Evolutionary conservation across 768 basidiomycete genomes (phyloP), one percentile per base, ranked within the genome.

Genomic region (Termitomyces sp.): DNA sequence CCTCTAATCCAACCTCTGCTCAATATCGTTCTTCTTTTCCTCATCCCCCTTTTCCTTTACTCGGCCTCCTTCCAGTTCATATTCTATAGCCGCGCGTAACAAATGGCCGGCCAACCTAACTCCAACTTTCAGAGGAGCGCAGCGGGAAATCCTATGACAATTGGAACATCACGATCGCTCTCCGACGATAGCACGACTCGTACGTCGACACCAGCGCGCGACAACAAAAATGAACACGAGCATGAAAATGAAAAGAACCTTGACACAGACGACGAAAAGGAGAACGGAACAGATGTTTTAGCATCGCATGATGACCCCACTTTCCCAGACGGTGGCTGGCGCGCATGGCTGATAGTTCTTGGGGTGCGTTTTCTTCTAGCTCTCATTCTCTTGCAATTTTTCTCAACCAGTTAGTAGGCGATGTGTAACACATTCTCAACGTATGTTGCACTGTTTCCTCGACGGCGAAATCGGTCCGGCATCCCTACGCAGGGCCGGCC

Each of bases 391-490:
- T 32, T 30, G 35, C 41, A 16, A 18, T 16, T n/a, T 18, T 18
- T n/a, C 36, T 32, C 20, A 30, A 49, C 8, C 14, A 26, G n/a
- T 28, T 44, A n/a, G n/a, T 23, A 79, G 77, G 78, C 73, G 7
- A 78, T 79, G 75, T 78, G 75, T 53, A 78, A 74, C 57, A 73
- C 77, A 6, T 79, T 79, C 60, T 70, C 78, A 36, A 79, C 79
- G 79, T 79, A 61, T 62, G 78, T 74, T 18, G 8, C 50, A 28
- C 9, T 5, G 5, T 6, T 36, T 26, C 7, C 20, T 13, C 3
- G 13, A 28, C 28, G 20, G 13, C 12, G 50, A 50, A 33, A 13
- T n/a, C 47, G 33, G 33, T 8, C 30, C 18, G 9, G 13, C 20
- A 16, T 23, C 14, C 4, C 33, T 50, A 2, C 1, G 23, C 1